Conservation (phyloP, 2,329 filamentous ascomycete species). For the Claviceps pazoutovae region DNA sequence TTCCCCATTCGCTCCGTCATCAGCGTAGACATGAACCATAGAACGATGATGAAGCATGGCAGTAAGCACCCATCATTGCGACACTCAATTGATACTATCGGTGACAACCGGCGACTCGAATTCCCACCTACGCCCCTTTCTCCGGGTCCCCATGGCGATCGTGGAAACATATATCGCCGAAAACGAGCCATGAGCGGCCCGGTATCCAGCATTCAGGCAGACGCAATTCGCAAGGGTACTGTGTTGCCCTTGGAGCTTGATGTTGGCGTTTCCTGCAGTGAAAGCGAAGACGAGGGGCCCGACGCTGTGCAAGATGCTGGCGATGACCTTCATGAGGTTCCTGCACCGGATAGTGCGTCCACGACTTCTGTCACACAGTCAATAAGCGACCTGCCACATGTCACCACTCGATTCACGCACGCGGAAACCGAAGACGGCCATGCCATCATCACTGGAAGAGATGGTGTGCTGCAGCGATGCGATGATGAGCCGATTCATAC, state of each 20-base stretch:
- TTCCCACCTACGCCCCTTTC: slow-evolving; percentile 12
- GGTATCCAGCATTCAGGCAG: slow-evolving; percentile 31
- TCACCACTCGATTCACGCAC: slow-evolving; percentile 69
- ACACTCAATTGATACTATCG: slow-evolving; percentile 16
- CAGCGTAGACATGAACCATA: slow-evolving; percentile 45
- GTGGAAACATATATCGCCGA: slow-evolving; percentile 12
- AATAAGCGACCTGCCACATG: slow-evolving; percentile 28
- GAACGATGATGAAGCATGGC: slow-evolving; percentile 26
- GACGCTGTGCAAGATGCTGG: not conserved
- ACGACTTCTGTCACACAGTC: slow-evolving; percentile 11
- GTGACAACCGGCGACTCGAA: slow-evolving; percentile 15
- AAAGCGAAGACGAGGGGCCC: slow-evolving; percentile 13
- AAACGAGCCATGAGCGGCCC: slow-evolving; percentile 24
- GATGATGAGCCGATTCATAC: slow-evolving; percentile 88
- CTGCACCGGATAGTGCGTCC: slow-evolving; percentile 7
- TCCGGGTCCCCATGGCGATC: not conserved
- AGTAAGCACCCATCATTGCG: slow-evolving; percentile 21
- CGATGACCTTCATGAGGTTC: not conserved
- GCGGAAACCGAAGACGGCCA: slow-evolving; percentile 64
- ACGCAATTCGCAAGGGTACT: slow-evolving; percentile 26
- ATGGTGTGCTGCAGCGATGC: slow-evolving; percentile 61
- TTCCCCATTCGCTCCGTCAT: slow-evolving; percentile 75
- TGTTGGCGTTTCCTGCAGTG: slow-evolving; percentile 18
- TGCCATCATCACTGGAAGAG: slow-evolving; percentile 66
- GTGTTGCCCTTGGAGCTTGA: slow-evolving; percentile 20